phyloP scores from a whole-genome alignment of 2,329 filamentous ascomycete genomes.

The Phialophora tarda region DNA sequence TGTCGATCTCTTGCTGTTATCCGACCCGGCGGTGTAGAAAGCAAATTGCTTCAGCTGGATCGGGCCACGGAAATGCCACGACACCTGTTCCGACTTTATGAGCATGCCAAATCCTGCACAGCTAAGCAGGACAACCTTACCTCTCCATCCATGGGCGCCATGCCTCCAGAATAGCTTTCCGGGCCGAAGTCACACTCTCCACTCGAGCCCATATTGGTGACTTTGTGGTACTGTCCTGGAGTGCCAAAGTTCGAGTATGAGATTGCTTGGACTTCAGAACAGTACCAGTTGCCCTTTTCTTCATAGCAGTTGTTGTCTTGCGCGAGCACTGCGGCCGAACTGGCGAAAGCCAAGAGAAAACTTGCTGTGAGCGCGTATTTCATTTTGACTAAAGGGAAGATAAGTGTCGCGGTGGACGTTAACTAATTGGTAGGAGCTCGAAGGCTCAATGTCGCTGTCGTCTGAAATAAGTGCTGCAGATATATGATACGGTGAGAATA shows the following conservation, averaged over 20 bases:
- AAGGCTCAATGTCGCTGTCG: background rate
- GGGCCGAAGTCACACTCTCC: constrained; percentile 61
- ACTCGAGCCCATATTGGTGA: constrained; percentile 61
- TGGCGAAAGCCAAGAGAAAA: constrained; percentile 24
- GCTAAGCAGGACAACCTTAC: constrained; percentile 54
- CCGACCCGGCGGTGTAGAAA: constrained; percentile 64
- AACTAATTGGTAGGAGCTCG: background rate
- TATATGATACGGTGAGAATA: constrained; percentile 10
- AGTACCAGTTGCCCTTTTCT: constrained; percentile 67
- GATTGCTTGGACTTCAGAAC: constrained; percentile 65
- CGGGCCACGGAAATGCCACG: constrained; percentile 74
- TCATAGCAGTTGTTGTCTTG: constrained; percentile 25
- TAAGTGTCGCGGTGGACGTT: background rate
- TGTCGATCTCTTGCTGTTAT: constrained; percentile 47
- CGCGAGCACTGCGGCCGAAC: constrained; percentile 18
- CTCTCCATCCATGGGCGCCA: constrained; percentile 73
- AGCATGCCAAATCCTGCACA: background rate
- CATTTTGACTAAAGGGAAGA: constrained; percentile 18
- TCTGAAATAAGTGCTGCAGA: background rate
- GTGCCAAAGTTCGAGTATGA: constrained; percentile 68
- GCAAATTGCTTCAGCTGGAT: constrained; percentile 70
- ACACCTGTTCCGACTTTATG: constrained; percentile 58
- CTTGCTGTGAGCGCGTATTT: constrained; percentile 24
- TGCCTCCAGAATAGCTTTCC: constrained; percentile 59
- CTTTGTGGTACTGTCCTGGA: constrained; percentile 67